Percentiles rank a stretch among this genome's conserved stretches.
Conservation (phyloP, 257 asterid species). For the Anisodus tanguticus region DNA sequence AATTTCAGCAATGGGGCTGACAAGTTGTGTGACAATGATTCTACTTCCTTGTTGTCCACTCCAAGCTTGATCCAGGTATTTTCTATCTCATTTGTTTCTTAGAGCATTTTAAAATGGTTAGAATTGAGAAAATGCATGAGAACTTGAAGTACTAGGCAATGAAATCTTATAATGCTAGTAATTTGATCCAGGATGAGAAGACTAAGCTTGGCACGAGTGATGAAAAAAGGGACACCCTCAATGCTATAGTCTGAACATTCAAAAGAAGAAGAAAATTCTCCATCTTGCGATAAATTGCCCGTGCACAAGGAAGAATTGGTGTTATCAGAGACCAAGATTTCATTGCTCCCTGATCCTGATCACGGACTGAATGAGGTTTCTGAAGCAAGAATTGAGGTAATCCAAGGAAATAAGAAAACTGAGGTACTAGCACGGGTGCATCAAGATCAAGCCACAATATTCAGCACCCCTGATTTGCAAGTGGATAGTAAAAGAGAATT, state of each 20-base stretch:
- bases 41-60: slow-evolving; percentile 5
- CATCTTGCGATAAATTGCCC: not conserved
- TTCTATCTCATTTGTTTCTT: not conserved
- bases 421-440: not conserved
- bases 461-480: too few relatives aligned
- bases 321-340: not conserved
- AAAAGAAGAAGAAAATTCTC: not conserved
- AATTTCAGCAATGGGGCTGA: slow-evolving; percentile 32
- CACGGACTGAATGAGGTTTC: not conserved
- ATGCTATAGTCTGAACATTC: slow-evolving; percentile 6
- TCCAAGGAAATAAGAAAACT: not conserved
- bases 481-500: not conserved
- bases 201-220: slow-evolving; percentile 6
- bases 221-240: slow-evolving; percentile 21
- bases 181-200: slow-evolving; percentile 53
- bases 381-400: not conserved
- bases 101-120: not conserved
- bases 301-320: not conserved
- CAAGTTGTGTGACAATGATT: not conserved
- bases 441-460: too few relatives aligned
- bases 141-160: not conserved
- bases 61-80: slow-evolving; percentile 40
- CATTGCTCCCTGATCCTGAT: not conserved
- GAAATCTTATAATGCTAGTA: slow-evolving; percentile 17
- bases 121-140: not conserved